Conservation (phyloP, 768 basidiomycete genomes). For the Calocera viscosa region DNA sequence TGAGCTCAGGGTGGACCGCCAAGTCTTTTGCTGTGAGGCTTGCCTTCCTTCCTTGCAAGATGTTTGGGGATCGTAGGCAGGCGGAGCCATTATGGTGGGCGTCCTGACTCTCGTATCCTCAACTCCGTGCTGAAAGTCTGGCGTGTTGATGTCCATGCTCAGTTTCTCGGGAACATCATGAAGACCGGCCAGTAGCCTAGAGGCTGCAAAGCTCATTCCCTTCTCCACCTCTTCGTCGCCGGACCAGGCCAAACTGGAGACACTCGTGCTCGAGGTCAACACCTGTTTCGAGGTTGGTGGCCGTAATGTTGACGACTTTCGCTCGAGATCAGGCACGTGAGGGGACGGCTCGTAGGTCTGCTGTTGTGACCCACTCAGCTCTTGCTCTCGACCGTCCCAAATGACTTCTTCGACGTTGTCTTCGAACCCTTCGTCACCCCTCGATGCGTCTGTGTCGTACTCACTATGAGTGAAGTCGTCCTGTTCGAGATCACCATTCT, state of each 20-base stretch:
- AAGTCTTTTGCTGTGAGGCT: slow-evolving; percentile 18
- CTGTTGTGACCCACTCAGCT: background rate
- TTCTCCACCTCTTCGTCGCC: slow-evolving; percentile 25
- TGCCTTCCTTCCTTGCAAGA: background rate
- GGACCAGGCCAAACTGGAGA: background rate
- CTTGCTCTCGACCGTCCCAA: background rate
- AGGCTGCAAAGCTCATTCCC: slow-evolving; percentile 21
- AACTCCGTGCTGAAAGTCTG: background rate
- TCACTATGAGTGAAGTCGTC: background rate
- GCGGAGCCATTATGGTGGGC: background rate
- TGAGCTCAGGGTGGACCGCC: slow-evolving; percentile 27
- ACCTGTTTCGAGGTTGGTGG: background rate
- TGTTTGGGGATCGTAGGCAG: background rate
- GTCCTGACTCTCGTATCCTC: background rate
- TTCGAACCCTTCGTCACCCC: background rate
- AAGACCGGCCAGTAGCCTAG: background rate
- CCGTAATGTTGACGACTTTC: background rate
- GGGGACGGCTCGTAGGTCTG: background rate
- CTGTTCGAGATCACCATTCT: background rate
- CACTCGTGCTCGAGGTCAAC: background rate
- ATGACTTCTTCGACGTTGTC: background rate
- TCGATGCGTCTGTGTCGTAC: background rate
- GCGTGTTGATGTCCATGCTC: background rate
- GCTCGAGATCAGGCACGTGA: background rate
- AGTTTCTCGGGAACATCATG: background rate